phyloP scores from a whole-genome alignment of 768 basidiomycete genomes.

The Tephrocybe sp. region DNA sequence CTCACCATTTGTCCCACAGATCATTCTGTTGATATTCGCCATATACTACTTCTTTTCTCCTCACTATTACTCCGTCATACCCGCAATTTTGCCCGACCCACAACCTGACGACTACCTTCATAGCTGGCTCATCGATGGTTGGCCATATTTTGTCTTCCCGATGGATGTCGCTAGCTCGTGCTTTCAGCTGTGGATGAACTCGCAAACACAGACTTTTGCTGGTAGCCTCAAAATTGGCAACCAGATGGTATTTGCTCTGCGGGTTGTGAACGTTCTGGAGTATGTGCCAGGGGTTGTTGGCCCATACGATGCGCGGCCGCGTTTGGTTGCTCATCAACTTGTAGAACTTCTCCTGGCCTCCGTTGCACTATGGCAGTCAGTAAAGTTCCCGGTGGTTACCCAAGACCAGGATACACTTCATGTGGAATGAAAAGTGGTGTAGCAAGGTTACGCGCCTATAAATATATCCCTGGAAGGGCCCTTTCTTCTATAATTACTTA shows the following conservation, averaged over 20 bases:
- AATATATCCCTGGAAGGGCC: too few species aligned
- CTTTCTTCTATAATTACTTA: neutral
- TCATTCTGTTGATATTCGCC: constrained; percentile 7
- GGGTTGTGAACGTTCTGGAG: neutral
- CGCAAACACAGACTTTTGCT: constrained; percentile 20
- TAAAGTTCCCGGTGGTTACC: constrained; percentile 3
- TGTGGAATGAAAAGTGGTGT: neutral
- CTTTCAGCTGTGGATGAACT: constrained; percentile 25
- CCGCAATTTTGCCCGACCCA: constrained; percentile 6
- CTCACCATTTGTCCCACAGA: neutral
- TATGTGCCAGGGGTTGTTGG: constrained; percentile 13
- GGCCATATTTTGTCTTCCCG: constrained; percentile 12
- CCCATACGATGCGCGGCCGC: constrained; percentile 7
- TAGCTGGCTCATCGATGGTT: constrained; percentile 6
- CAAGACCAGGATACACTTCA: neutral
- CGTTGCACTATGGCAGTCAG: constrained; percentile 9
- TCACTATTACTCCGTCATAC: constrained; percentile 8
- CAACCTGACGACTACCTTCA: constrained; percentile 5
- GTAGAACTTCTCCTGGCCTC: neutral
- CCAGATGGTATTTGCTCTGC: neutral
- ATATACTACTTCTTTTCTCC: constrained; percentile 10
- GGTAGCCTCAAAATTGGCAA: constrained; percentile 19
- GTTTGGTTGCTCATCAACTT: constrained; percentile 8
- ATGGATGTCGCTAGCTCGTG: constrained; percentile 14
- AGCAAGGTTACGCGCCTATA: too few species aligned